A percentile compares a stretch with the other conserved stretches of the same genome.
phyloP scores from a whole-genome alignment of 2,329 filamentous ascomycete genomes.

The Claviceps sp. region DNA sequence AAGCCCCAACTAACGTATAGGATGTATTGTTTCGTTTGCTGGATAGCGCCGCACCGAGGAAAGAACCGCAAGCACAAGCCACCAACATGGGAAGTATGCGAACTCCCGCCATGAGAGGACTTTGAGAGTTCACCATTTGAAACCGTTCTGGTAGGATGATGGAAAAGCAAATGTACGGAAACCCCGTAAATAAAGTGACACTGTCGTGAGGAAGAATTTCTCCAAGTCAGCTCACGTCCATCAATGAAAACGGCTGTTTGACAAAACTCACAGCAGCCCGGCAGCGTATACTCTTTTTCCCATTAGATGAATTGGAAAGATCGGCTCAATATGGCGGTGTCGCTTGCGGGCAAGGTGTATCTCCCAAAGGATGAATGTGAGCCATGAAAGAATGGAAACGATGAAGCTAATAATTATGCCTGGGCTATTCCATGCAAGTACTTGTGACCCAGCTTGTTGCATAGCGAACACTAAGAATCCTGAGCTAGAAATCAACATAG shows the following conservation, averaged over 20 bases:
- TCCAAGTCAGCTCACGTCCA: background rate
- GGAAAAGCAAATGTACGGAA: conserved; percentile 43
- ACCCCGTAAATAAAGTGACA: conserved; percentile 42
- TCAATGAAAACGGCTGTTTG: background rate
- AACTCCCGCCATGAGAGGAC: conserved; percentile 39
- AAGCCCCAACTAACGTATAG: conserved; percentile 34
- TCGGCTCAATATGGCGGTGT: conserved; percentile 32
- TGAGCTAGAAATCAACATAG: conserved; percentile 36
- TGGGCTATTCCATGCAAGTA: conserved; percentile 36
- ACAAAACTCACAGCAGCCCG: conserved; percentile 31
- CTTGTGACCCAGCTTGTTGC: conserved; percentile 41
- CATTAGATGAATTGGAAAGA: conserved; percentile 39
- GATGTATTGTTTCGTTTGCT: conserved; percentile 41
- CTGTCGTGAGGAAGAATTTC: conserved; percentile 16
- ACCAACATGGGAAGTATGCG: conserved; percentile 46
- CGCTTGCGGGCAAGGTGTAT: conserved; percentile 25
- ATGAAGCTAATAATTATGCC: conserved; percentile 36
- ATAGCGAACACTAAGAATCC: conserved; percentile 42
- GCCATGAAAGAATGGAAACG: conserved; percentile 33
- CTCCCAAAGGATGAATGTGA: conserved; percentile 39
- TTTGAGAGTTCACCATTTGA: conserved; percentile 43
- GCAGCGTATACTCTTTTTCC: conserved; percentile 35
- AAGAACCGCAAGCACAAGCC: conserved; percentile 41
- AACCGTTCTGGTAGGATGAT: conserved; percentile 47
- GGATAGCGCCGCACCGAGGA: conserved; percentile 39